phyloP scores from a whole-genome alignment of 2,329 filamentous ascomycete genomes.

The Diplodia scrobiculata region DNA sequence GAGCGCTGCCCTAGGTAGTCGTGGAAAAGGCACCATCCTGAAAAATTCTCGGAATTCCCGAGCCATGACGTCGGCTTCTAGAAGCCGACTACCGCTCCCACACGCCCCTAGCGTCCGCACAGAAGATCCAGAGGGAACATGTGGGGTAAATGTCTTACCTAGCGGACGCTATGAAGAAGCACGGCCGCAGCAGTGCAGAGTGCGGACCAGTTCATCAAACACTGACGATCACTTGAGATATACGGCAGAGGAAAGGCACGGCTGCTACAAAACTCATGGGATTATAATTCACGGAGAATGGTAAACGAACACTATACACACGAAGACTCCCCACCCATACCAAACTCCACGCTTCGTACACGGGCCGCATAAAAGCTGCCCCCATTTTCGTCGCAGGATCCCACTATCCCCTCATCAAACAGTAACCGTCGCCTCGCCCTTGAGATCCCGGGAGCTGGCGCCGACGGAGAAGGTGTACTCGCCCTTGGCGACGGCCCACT shows the following conservation, averaged over 20 bases:
- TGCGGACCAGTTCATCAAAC: too few species aligned
- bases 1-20: neutral
- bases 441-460: constrained; percentile 17
- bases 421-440: neutral
- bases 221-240: too few species aligned
- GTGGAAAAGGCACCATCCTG: neutral
- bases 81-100: neutral
- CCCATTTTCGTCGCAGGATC: neutral
- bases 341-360: neutral
- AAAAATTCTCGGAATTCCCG: neutral
- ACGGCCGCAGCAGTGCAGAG: neutral
- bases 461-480: constrained; percentile 28
- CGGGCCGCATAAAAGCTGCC: neutral
- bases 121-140: neutral
- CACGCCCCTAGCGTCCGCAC: neutral
- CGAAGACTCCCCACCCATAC: neutral
- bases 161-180: neutral
- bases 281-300: neutral
- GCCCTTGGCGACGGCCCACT: constrained; percentile 30
- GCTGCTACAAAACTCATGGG: neutral
- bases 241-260: neutral
- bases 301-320: neutral
- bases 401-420: neutral
- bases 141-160: neutral
- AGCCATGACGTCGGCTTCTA: neutral